Percentiles rank a stretch among this genome's conserved stretches.
phyloP scores from a whole-genome alignment of 2,329 filamentous ascomycete species.

The Fusarium liriodendri region DNA sequence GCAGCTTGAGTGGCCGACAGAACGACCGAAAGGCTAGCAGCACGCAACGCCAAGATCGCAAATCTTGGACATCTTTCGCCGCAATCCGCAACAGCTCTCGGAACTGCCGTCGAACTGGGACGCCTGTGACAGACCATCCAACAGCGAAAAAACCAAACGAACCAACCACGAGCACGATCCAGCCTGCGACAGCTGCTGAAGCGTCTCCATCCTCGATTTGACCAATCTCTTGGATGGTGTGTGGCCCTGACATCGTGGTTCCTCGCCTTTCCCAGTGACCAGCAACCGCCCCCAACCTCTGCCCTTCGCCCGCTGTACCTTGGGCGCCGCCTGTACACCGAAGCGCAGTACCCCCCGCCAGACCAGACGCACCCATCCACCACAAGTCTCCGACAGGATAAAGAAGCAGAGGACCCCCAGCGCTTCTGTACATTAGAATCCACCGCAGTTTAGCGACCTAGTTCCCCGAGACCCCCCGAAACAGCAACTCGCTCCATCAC shows the following conservation, averaged over 20 bases:
- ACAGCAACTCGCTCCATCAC: slow-evolving; percentile 12
- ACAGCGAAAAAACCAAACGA: slow-evolving; percentile 5
- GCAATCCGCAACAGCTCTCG: slow-evolving; percentile 18
- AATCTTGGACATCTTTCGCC: slow-evolving; percentile 24
- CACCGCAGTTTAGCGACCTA: neutral
- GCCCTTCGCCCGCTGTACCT: slow-evolving; percentile 27
- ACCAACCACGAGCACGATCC: slow-evolving; percentile 36
- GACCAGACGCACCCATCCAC: slow-evolving; percentile 22
- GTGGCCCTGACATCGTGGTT: slow-evolving; percentile 40
- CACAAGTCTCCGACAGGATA: slow-evolving; percentile 20
- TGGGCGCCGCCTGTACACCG: slow-evolving; percentile 37
- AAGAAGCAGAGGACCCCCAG: slow-evolving; percentile 29
- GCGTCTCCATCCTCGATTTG: slow-evolving; percentile 29
- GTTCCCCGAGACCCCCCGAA: slow-evolving; percentile 17
- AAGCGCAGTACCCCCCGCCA: slow-evolving; percentile 37
- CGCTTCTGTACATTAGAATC: neutral
- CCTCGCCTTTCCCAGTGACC: slow-evolving; percentile 40
- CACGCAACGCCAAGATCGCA: slow-evolving; percentile 20
- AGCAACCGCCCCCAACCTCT: slow-evolving; percentile 28
- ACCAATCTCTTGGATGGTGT: slow-evolving; percentile 38
- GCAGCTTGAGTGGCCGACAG: slow-evolving; percentile 8
- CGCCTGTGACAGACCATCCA: slow-evolving; percentile 23
- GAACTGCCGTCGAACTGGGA: slow-evolving; percentile 35
- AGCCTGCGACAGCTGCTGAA: slow-evolving; percentile 27
- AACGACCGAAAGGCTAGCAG: slow-evolving; percentile 10